These are phyloP conservation scores for Forsythia suspensa DNA, from an alignment of 257 asterid species.

Conservation along the genomic window DNA sequence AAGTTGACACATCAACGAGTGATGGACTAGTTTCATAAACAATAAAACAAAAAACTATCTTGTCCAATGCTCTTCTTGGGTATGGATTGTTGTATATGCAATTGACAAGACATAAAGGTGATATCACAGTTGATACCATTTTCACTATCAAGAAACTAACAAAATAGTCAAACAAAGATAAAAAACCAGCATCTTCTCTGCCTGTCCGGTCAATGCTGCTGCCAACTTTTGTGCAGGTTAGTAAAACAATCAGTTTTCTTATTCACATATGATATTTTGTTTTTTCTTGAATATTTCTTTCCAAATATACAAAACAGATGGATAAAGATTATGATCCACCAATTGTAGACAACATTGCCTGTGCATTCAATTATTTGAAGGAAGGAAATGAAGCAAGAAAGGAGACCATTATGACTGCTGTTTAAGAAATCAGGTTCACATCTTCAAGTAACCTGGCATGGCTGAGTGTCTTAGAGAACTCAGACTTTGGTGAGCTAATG, in stretches of 20 bases:
- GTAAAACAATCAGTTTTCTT: not conserved
- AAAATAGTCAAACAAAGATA: not conserved
- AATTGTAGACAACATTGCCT: not conserved
- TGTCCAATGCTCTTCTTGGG: not conserved
- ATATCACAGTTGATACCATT: not conserved
- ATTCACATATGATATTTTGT: not conserved
- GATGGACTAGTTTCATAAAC: not conserved
- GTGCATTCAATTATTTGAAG: not conserved
- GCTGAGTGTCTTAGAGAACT: not conserved
- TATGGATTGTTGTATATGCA: not conserved
- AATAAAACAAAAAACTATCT: not conserved
- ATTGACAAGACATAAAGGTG: not conserved
- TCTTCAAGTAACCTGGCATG: not conserved
- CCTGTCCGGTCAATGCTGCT: not conserved
- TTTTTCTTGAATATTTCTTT: not conserved
- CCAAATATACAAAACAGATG: not conserved
- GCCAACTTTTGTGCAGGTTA: not conserved
- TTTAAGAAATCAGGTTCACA: not conserved
- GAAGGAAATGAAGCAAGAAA: not conserved
- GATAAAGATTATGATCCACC: not conserved
- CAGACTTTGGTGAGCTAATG: not conserved
- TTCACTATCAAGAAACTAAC: not conserved
- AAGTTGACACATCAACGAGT: constrained; percentile 13
- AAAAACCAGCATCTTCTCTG: not conserved
- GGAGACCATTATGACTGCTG: not conserved